Evolutionary conservation across 2,329 filamentous ascomycete genomes (phyloP), one percentile per base, ranked within the genome.

Genomic region (Fusarium chuoi): DNA sequence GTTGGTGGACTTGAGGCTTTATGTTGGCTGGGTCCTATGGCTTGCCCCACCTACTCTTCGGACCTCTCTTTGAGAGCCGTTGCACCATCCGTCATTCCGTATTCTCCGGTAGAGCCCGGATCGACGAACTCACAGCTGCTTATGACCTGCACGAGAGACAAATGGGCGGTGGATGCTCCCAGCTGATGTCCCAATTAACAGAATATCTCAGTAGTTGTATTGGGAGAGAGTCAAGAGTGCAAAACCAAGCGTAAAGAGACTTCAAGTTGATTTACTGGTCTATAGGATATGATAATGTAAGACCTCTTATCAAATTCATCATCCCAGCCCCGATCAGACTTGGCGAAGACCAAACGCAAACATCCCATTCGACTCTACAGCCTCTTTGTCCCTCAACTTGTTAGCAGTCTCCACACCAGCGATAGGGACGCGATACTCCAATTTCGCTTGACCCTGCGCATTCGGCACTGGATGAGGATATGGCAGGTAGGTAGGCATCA

Each of bases 401-500:
- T 71, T 56, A 5, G 81, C 78, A 28, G 78, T 78, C 26, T 83
- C 80, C 5, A 70, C 45, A 0, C 81, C 81, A 2, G 74, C 75
- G 3, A 82, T 78, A 2, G 81, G 81, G 11, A 82, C 73, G 11
- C 74, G 75, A 30, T 81, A 82, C 61, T 82, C 78, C 3, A 80
- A 36, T 26, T 39, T 65, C 59, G 36, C 54, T 73, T 78, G 83
- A 7, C 45, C 41, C 7, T 49, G 61, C 6, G 68, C 84, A 18
- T 81, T 83, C 0, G 84, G 81, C 0, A 91, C 68, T 0, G 85
- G 70, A 75, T 91, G 88, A 0, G 90, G 90, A 71, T 90, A 93
- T 0, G 88, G 87, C 0, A 93, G 84, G 70, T 89, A 93, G 60
- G 93, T 79, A 3, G 81, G 81, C 59, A 92, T 73, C 41, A 91